Conservation (phyloP, 2,329 filamentous ascomycete species). For the Claviceps sp. region DNA sequence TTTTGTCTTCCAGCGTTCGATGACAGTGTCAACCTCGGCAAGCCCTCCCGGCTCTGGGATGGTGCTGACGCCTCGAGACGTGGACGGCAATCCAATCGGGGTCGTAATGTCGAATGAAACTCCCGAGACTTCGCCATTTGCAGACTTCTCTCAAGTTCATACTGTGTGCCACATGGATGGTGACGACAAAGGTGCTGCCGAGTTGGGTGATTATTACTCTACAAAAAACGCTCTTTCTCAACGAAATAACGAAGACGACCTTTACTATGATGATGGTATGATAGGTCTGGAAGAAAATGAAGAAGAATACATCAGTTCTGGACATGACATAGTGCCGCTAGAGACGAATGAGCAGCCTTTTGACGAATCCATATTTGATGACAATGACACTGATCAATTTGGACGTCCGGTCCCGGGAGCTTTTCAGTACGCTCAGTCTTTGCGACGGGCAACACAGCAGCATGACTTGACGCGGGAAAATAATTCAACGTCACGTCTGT, state of each 20-base stretch:
- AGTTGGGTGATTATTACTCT: conserved; percentile 29
- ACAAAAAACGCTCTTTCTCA: conserved; percentile 6
- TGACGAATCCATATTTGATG: conserved; percentile 62
- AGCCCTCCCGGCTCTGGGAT: conserved; percentile 36
- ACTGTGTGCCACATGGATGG: neutral
- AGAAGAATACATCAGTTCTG: conserved; percentile 22
- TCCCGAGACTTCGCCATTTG: conserved; percentile 10
- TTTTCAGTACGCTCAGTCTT: conserved; percentile 39
- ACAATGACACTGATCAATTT: conserved; percentile 49
- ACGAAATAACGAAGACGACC: conserved; percentile 38
- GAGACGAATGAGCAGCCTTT: conserved; percentile 44
- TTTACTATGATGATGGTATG: conserved; percentile 57
- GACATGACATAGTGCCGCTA: conserved; percentile 25
- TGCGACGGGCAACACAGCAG: conserved; percentile 22
- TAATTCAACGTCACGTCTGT: conserved; percentile 31
- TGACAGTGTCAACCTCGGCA: conserved; percentile 33
- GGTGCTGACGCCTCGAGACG: conserved; percentile 40
- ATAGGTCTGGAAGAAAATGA: conserved; percentile 29
- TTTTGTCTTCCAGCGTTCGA: conserved; percentile 43
- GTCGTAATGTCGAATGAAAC: conserved; percentile 40
- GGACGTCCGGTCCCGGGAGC: conserved; percentile 46
- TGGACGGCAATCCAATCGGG: conserved; percentile 40
- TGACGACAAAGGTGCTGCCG: conserved; percentile 15
- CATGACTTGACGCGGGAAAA: conserved; percentile 28
- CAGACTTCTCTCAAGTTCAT: conserved; percentile 3